phyloP scores from a whole-genome alignment of 2,329 filamentous ascomycete species.

The Byssochlamys sp. region DNA sequence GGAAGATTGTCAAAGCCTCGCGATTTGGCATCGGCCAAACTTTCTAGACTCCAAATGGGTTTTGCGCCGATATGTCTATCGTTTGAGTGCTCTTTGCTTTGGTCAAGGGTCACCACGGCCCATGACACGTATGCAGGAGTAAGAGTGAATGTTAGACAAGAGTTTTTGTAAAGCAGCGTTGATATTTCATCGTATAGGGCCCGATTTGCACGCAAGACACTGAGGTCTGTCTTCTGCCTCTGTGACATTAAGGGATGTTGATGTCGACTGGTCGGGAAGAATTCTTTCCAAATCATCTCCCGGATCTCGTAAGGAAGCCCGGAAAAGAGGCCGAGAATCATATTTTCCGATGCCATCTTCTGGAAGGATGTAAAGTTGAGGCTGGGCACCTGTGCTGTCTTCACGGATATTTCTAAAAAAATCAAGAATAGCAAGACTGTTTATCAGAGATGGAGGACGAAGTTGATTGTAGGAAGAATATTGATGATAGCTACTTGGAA shows the following conservation, averaged over 20 bases:
- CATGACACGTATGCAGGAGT: background rate
- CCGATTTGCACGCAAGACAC: background rate
- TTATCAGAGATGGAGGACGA: too few species aligned
- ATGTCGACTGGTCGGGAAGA: conserved; percentile 2
- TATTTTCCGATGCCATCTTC: background rate
- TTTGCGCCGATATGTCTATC: background rate
- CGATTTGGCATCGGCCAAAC: background rate
- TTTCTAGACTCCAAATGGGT: background rate
- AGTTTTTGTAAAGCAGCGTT: background rate
- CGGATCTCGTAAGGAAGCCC: conserved; percentile 7
- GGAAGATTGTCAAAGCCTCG: background rate
- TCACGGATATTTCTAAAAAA: too few species aligned
- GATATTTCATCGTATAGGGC: background rate
- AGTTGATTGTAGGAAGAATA: background rate
- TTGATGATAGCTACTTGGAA: background rate
- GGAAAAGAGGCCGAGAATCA: conserved; percentile 2
- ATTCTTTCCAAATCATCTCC: conserved; percentile 5
- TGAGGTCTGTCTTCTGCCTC: background rate
- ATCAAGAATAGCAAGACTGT: too few species aligned
- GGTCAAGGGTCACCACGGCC: background rate
- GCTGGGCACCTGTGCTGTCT: background rate
- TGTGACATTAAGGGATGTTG: background rate
- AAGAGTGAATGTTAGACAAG: background rate
- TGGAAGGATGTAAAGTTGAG: background rate
- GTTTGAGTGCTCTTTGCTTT: background rate